These are phyloP conservation scores for Trypanosoma caninum DNA, from an alignment of 208 protist genomes.

Conservation along the genomic window DNA sequence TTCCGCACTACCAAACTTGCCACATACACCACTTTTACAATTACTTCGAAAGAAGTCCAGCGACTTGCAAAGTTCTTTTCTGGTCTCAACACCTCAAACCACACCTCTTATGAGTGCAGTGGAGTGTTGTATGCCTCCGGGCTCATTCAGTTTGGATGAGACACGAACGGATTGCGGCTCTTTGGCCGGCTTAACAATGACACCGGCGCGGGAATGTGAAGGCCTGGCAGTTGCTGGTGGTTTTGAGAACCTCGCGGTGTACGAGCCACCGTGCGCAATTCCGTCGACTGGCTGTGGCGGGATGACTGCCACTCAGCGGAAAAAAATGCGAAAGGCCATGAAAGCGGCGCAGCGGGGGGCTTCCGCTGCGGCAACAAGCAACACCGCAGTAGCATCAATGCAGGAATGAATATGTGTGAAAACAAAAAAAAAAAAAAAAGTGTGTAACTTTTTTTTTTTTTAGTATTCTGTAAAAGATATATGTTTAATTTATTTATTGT, in stretches of 20 bases:
- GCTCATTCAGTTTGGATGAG: slow-evolving; percentile 10
- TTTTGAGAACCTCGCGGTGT: neutral
- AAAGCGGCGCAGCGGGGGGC: neutral
- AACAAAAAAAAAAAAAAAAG: neutral
- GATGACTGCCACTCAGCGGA: slow-evolving; percentile 15
- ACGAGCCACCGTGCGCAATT: neutral
- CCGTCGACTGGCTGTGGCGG: neutral
- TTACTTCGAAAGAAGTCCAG: slow-evolving; percentile 53
- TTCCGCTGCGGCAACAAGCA: too few relatives aligned
- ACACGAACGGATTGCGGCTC: neutral
- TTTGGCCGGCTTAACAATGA: neutral
- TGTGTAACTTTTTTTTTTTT: neutral
- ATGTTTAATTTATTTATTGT: too few relatives aligned
- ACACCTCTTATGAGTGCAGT: slow-evolving; percentile 28
- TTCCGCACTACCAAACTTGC: slow-evolving; percentile 33
- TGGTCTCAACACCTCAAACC: slow-evolving; percentile 22
- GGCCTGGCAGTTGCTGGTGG: neutral
- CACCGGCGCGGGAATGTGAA: neutral
- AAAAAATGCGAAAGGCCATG: slow-evolving; percentile 19
- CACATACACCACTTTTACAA: slow-evolving; percentile 49
- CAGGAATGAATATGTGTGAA: too few relatives aligned
- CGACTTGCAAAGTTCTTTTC: slow-evolving; percentile 40
- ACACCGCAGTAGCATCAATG: neutral
- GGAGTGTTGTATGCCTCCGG: neutral
- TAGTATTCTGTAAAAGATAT: neutral